These are phyloP conservation scores for Trametes maxima DNA, from an alignment of 768 basidiomycete species.

Conservation along the genomic window DNA sequence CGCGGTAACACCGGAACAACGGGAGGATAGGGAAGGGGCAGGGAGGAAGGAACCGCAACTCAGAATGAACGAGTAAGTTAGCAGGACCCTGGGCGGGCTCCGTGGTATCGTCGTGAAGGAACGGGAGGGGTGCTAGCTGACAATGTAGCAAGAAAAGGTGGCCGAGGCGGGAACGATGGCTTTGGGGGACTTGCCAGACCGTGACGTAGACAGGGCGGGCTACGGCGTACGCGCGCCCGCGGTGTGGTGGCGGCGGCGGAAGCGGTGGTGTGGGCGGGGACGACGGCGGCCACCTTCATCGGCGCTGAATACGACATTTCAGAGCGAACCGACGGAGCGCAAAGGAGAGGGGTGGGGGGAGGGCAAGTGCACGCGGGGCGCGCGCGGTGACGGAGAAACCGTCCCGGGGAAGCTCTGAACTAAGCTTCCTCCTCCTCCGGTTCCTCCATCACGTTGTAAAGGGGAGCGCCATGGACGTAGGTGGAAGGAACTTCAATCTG, in stretches of 20 bases:
- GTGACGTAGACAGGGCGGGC: conserved; percentile 10
- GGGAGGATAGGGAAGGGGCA: neutral
- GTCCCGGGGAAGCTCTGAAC: conserved; percentile 12
- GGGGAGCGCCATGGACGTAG: conserved; percentile 82
- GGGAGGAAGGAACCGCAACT: conserved; percentile 1
- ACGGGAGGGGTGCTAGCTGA: conserved; percentile 19
- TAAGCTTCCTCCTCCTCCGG: conserved; percentile 41
- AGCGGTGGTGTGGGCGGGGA: neutral
- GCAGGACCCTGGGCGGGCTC: conserved; percentile 14
- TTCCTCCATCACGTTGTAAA: conserved; percentile 86
- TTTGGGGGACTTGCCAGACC: conserved; percentile 2
- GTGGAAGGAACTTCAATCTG: conserved; percentile 37
- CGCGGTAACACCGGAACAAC: neutral
- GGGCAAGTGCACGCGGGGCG: neutral
- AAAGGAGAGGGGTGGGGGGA: conserved; percentile 4
- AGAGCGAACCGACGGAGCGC: conserved; percentile 22
- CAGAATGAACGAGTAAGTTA: conserved; percentile 19
- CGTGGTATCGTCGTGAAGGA: conserved; percentile 23
- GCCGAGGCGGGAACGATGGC: neutral
- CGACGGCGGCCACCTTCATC: conserved; percentile 15
- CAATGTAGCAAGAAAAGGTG: conserved; percentile 5
- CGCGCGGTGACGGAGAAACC: conserved; percentile 9
- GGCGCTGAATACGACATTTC: conserved; percentile 24
- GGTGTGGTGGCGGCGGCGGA: neutral
- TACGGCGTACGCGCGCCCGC: neutral